Percentiles rank a stretch among this genome's conserved stretches.
Conservation (phyloP, 257 asterid species). For the Jacaranda mimosifolia region DNA sequence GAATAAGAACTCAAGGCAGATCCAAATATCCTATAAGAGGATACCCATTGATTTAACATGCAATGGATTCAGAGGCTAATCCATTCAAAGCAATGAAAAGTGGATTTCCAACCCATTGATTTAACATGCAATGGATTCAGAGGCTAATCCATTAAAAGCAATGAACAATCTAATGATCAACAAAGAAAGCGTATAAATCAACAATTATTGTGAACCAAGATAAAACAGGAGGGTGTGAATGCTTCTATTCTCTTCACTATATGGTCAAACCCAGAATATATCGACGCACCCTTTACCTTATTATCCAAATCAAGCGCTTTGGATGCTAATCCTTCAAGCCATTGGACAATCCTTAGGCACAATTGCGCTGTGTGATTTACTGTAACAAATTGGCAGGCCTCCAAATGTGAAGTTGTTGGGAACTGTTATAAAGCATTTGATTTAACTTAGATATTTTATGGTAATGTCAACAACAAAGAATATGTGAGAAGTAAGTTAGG, state of each 20-base stretch:
- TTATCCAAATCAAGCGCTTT: constrained; percentile 90
- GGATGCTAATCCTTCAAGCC: constrained; percentile 99
- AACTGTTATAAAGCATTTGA: constrained; percentile 59
- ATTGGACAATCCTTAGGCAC: constrained; percentile 93
- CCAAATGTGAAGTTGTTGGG: constrained; percentile 93
- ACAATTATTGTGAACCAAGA: not conserved
- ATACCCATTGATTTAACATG: no score
- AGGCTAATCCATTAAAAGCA: no score
- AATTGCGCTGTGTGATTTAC: constrained; percentile 82
- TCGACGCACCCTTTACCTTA: constrained; percentile 60
- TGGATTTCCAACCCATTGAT: no score
- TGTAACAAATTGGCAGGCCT: constrained; percentile 85
- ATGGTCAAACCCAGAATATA: constrained; percentile 34
- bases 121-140: no score
- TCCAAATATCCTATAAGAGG: no score
- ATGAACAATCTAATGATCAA: no score
- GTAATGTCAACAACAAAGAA: constrained; percentile 26
- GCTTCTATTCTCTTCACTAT: constrained; percentile 11
- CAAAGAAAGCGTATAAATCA: no score
- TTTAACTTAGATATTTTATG: constrained; percentile 21
- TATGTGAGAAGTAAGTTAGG: constrained; percentile 19
- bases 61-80: no score
- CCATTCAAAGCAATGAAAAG: no score
- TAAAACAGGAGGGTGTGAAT: constrained; percentile 12
- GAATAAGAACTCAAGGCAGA: no score